Percentiles rank a stretch among this genome's conserved stretches.
Evolutionary conservation across 1,139 yeast species (phyloP).

Genomic region (Candida smagusa): DNA sequence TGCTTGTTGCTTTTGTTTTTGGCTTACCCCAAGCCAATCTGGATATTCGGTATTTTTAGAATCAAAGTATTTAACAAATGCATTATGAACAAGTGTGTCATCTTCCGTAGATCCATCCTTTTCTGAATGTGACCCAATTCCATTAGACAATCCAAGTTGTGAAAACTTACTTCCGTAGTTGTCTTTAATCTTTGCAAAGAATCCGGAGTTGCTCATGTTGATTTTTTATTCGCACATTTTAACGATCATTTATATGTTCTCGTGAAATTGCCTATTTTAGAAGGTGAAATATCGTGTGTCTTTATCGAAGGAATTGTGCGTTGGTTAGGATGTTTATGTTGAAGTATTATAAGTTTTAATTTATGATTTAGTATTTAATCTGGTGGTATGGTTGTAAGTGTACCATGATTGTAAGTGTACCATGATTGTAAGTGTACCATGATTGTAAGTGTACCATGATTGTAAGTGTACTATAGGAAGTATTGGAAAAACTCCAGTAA

Average conservation of each 20-base stretch:
- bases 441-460: no score
- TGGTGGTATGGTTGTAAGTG: no score
- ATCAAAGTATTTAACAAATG: constrained; percentile 42
- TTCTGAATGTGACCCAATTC: constrained; percentile 21
- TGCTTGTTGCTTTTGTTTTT: constrained; percentile 10
- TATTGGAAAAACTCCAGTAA: no score
- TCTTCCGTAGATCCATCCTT: constrained; percentile 39
- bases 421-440: no score
- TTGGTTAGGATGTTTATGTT: no score
- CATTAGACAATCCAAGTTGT: constrained; percentile 27
- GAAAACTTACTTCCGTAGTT: constrained; percentile 35
- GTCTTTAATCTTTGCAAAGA: constrained; percentile 37
- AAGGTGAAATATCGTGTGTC: background rate
- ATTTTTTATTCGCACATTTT: background rate
- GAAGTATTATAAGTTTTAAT: no score
- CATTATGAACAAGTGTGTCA: constrained; percentile 44
- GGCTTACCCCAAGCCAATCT: constrained; percentile 42
- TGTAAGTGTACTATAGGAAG: no score
- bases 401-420: no score
- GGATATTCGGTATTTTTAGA: constrained; percentile 34
- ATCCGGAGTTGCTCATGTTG: constrained; percentile 13
- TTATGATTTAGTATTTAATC: no score
- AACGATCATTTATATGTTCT: background rate
- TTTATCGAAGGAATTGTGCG: no score
- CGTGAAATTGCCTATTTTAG: background rate